Conservation (phyloP, 1,139 yeast species). For the Geotrichum cucujoidarum region DNA sequence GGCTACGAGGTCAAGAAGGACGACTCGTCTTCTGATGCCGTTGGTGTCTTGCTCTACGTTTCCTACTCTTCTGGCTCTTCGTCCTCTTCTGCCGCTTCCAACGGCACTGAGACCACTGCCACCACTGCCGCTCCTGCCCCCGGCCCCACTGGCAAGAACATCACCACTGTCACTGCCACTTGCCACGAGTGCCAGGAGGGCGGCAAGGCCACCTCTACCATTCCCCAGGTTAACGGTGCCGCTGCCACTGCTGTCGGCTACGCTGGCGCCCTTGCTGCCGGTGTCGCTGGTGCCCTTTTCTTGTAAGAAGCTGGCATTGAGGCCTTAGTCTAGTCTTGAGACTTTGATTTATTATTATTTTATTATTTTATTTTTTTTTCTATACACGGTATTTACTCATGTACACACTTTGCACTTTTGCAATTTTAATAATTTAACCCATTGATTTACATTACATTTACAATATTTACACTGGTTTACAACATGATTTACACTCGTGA, state of each 20-base stretch:
- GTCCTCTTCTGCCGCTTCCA: not conserved
- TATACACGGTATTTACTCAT: too few relatives aligned
- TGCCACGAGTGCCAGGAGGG: not conserved
- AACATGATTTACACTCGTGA: too few relatives aligned
- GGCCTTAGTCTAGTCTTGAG: not conserved
- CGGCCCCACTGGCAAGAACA: too few relatives aligned
- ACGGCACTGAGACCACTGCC: not conserved
- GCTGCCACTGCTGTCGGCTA: not conserved
- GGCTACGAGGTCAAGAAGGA: not conserved
- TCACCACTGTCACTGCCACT: constrained; percentile 2
- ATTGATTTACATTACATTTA: too few relatives aligned
- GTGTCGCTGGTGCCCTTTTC: constrained; percentile 5
- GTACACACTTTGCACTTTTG: too few relatives aligned
- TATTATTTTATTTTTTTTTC: not conserved
- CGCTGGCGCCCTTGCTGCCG: constrained; percentile 9
- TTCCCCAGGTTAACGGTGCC: constrained; percentile 8
- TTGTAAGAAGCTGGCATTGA: not conserved
- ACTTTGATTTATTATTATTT: not conserved
- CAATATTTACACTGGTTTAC: too few relatives aligned
- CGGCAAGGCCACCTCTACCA: not conserved
- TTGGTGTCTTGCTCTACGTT: not conserved
- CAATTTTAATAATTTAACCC: too few relatives aligned
- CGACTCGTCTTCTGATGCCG: not conserved
- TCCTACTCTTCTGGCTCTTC: not conserved
- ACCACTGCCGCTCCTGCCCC: not conserved